Percentiles rank a stretch among this genome's conserved stretches.
Conservation (phyloP, 495 filamentous ascomycete species). For the Rusavskia elegans region DNA sequence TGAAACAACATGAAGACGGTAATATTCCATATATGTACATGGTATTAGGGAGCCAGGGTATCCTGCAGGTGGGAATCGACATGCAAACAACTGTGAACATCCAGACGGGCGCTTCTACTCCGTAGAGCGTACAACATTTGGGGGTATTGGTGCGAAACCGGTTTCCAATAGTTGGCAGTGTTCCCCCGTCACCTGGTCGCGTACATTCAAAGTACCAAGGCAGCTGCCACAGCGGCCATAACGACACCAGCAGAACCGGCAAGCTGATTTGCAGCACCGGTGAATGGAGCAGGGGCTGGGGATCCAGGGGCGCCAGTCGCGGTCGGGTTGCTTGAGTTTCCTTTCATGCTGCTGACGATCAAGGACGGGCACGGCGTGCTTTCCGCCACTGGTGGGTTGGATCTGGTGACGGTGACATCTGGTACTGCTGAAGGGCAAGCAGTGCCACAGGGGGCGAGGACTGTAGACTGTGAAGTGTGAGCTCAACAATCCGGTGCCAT, state of each 20-base stretch:
- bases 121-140: too few species aligned
- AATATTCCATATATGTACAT: background rate
- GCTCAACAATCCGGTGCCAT: too few species aligned
- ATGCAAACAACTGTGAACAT: background rate
- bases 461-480: slow-evolving; percentile 7
- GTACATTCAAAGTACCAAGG: slow-evolving; percentile 3
- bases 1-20: background rate
- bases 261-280: slow-evolving; percentile 10
- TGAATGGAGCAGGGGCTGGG: slow-evolving; percentile 4
- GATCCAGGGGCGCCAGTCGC: slow-evolving; percentile 3
- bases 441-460: slow-evolving; percentile 13
- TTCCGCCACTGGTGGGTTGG: slow-evolving; percentile 4
- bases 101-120: background rate
- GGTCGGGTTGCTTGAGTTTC: slow-evolving; percentile 4
- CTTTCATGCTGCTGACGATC: slow-evolving; percentile 10
- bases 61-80: background rate
- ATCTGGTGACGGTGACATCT: slow-evolving; percentile 11
- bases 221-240: slow-evolving; percentile 4
- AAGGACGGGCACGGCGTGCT: slow-evolving; percentile 13
- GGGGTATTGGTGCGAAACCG: too few species aligned
- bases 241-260: slow-evolving; percentile 7
- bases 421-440: slow-evolving; percentile 11
- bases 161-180: too few species aligned
- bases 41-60: background rate
- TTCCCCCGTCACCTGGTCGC: too few species aligned